phyloP scores from a whole-genome alignment of 1,284 basidiomycete genomes.

The Cutaneotrichosporon cavernicola region DNA sequence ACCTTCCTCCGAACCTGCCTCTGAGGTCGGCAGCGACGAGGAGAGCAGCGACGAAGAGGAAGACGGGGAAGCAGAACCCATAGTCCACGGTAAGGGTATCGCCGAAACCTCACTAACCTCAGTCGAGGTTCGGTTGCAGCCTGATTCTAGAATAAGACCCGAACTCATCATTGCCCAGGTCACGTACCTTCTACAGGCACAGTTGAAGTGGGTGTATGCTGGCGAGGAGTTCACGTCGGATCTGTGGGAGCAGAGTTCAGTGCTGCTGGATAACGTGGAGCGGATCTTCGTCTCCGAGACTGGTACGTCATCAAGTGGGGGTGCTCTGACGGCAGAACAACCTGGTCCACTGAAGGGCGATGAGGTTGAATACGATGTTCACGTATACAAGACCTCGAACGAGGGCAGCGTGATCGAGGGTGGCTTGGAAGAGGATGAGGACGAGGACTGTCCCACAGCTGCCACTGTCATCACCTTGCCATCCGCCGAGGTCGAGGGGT shows the following conservation, averaged over 20 bases:
- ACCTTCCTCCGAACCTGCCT: neutral
- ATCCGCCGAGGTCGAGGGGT: slow-evolving; percentile 74
- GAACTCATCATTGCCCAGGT: slow-evolving; percentile 11
- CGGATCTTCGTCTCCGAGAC: slow-evolving; percentile 70
- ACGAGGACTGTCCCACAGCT: slow-evolving; percentile 74
- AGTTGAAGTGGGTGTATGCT: slow-evolving; percentile 5
- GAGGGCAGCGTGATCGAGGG: slow-evolving; percentile 67
- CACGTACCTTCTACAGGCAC: slow-evolving; percentile 9
- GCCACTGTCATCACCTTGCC: slow-evolving; percentile 85
- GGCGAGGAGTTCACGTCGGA: slow-evolving; percentile 16
- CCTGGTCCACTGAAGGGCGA: neutral
- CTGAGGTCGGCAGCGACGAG: slow-evolving; percentile 14
- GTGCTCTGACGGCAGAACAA: slow-evolving; percentile 7
- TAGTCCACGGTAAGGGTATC: slow-evolving; percentile 30
- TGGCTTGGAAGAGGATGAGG: slow-evolving; percentile 60
- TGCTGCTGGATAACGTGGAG: slow-evolving; percentile 72
- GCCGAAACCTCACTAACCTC: neutral
- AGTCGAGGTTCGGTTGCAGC: slow-evolving; percentile 73
- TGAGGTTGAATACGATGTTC: slow-evolving; percentile 58
- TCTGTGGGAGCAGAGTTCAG: slow-evolving; percentile 57
- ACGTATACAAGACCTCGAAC: slow-evolving; percentile 77
- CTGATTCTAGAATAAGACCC: neutral
- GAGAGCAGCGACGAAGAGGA: slow-evolving; percentile 6
- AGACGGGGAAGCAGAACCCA: slow-evolving; percentile 2
- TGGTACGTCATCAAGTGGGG: slow-evolving; percentile 44